Conservation (phyloP, 2,329 filamentous ascomycete species). For the Pestalotiopsis sp. region DNA sequence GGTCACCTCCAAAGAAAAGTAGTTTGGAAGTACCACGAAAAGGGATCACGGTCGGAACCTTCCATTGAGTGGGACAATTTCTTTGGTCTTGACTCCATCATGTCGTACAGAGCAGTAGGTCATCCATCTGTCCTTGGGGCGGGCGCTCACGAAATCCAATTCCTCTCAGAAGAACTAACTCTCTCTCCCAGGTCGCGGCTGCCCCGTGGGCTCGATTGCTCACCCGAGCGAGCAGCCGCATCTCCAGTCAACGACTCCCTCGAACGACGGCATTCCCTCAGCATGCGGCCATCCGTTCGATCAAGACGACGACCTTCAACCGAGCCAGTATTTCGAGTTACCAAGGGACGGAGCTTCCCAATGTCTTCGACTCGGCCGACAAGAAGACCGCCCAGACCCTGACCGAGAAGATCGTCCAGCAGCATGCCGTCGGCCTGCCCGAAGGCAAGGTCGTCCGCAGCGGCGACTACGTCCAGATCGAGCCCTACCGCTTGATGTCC, state of each 20-base stretch:
- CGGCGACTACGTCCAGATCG: slow-evolving; percentile 83
- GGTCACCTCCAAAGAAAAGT: not conserved
- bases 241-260: not conserved
- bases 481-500: slow-evolving; percentile 77
- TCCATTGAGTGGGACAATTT: not conserved
- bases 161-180: not conserved
- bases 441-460: slow-evolving; percentile 74
- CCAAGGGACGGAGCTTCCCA: not conserved
- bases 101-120: not conserved
- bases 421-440: slow-evolving; percentile 75
- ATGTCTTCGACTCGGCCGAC: not conserved
- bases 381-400: slow-evolving; percentile 68
- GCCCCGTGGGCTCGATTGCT: not conserved
- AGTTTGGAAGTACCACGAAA: not conserved
- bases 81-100: not conserved
- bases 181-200: not conserved
- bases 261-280: not conserved
- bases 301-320: not conserved
- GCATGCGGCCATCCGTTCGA: not conserved
- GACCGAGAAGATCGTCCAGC: slow-evolving; percentile 91
- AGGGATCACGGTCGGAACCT: not conserved
- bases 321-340: not conserved
- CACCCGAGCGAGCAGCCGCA: not conserved
- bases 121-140: not conserved
- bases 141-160: not conserved